A percentile compares a stretch with the other conserved stretches of the same genome.
phyloP scores from a whole-genome alignment of 2,329 filamentous ascomycete species.

The Elsinoe necatrix region DNA sequence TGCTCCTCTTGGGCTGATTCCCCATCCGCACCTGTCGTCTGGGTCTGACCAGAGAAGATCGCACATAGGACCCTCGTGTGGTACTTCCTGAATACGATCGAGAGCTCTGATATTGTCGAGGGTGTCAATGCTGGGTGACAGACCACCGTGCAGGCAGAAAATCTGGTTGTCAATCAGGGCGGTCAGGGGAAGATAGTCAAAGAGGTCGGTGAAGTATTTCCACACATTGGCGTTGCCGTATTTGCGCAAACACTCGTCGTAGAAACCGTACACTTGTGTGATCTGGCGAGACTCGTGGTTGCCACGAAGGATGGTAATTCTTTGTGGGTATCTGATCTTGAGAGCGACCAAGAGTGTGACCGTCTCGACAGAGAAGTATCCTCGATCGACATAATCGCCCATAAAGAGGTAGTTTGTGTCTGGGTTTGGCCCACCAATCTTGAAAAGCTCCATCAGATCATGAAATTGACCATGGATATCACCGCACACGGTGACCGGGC shows the following conservation, averaged over 20 bases:
- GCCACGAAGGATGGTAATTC: constrained; percentile 63
- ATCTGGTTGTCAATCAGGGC: constrained; percentile 67
- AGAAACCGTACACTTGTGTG: constrained; percentile 70
- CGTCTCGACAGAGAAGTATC: constrained; percentile 98
- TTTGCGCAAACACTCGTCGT: constrained; percentile 68
- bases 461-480: constrained; percentile 99
- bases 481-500: constrained; percentile 94
- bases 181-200: constrained; percentile 66
- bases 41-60: constrained; percentile 71
- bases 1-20: constrained; percentile 58
- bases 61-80: constrained; percentile 68
- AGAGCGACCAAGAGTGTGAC: constrained; percentile 92
- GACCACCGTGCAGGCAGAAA: constrained; percentile 62
- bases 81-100: constrained; percentile 65
- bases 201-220: constrained; percentile 72
- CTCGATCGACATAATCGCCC: constrained; percentile 99
- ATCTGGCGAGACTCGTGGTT: constrained; percentile 72
- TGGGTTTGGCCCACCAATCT: constrained; percentile 94
- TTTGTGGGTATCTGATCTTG: constrained; percentile 81
- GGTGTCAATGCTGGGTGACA: constrained; percentile 65
- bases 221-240: constrained; percentile 71
- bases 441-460: constrained; percentile 98
- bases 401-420: constrained; percentile 99
- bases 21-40: constrained; percentile 58
- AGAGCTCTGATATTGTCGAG: constrained; percentile 68